Evolutionary conservation across 306 rosid genomes (phyloP).

Genomic region (Rosa lucieae): DNA sequence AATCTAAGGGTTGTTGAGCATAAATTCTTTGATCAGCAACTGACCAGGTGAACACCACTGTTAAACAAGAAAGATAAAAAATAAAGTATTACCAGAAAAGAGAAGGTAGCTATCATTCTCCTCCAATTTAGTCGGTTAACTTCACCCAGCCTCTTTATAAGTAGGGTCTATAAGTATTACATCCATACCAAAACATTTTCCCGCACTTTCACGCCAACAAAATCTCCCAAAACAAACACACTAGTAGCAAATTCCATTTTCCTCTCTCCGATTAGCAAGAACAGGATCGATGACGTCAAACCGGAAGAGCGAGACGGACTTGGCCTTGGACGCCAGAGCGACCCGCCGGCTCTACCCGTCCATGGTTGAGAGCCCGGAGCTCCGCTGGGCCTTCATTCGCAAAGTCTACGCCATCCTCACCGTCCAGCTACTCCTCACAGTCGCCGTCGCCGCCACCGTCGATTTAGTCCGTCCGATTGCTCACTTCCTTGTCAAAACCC

Average conservation of each 20-base stretch:
- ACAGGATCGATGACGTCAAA: neutral
- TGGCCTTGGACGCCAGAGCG: neutral
- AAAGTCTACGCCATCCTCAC: slow-evolving; percentile 48
- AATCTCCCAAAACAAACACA: neutral
- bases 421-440: slow-evolving; percentile 38
- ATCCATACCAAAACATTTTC: no score
- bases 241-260: neutral
- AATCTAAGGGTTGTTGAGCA: no score
- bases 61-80: no score
- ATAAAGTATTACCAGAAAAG: no score
- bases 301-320: neutral
- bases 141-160: no score
- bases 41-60: no score
- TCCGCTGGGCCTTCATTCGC: slow-evolving; percentile 57
- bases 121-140: no score
- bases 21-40: no score
- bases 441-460: slow-evolving; percentile 25
- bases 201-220: no score
- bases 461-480: slow-evolving; percentile 22
- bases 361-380: slow-evolving; percentile 43
- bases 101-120: no score
- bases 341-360: slow-evolving; percentile 10
- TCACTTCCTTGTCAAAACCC: slow-evolving; percentile 3
- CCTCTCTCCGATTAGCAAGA: neutral
- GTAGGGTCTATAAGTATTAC: no score